Evolutionary conservation across 163 green algal species (phyloP), one percentile per base, ranked within the genome.

Genomic region (Scenedesmus sp.): DNA sequence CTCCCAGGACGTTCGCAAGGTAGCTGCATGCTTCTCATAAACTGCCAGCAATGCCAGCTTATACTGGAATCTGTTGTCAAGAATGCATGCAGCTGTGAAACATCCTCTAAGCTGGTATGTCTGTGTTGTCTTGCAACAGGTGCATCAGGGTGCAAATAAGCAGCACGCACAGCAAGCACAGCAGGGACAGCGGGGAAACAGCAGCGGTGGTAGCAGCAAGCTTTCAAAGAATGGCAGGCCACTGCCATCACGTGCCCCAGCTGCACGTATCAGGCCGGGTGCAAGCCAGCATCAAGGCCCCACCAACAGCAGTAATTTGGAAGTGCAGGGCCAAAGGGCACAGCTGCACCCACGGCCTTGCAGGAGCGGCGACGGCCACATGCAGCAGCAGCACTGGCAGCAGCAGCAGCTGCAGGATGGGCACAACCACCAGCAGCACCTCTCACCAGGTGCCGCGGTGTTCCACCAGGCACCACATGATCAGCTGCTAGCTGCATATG

Each of bases 401-500:
- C 20, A 55, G 5, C 73, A 20, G 12, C 67, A n/a, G 34, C 10
- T 84, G 77, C 34, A 57, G 34, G 77, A 34, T 9, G 46, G 70
- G 70, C 20, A 79, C 4, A 23, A 12, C 23, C 66, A 64, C n/a
- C 83, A 88, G 57, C 57, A 77, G n/a, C 12, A 23, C 54, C n/a
- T 66, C 52, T 23, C n/a, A 23, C 64, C 34, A 83, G 85, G 46
- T 16, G 64, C 46, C n/a, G 74, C 54, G 8, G 67, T 66, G 26
- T 84, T 82, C 15, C 10, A 70, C 20, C 83, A 76, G 56, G 87
- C 55, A 59, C n/a, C 46, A 18, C 87, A 84, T 8, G 62, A 91
- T 13, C 87, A 91, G 73, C 73, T 91, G 73, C 73, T 91, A 1
- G 87, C 87, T 12, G 87, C 87, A 12, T 91, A 91, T 18, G 87